Evolutionary conservation across 306 rosid genomes (phyloP).

Genomic region (Vigna angularis): DNA sequence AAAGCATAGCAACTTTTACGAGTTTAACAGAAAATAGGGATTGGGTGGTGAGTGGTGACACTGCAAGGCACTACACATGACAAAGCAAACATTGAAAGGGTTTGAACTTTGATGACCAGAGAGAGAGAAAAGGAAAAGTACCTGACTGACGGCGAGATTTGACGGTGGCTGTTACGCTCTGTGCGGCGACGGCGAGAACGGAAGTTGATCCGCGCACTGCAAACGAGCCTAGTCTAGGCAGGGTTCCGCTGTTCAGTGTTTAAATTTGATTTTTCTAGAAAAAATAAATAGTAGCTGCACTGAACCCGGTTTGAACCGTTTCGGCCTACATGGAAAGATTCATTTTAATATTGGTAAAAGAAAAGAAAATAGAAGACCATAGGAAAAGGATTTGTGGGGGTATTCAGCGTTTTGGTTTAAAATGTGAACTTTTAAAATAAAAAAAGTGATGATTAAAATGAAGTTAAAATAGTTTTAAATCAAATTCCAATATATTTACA

Average conservation of each 20-base stretch:
- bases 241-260: background rate
- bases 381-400: too few relatives aligned
- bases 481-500: too few relatives aligned
- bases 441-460: too few relatives aligned
- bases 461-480: too few relatives aligned
- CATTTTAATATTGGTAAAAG: too few relatives aligned
- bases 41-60: background rate
- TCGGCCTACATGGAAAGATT: too few relatives aligned
- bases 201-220: background rate
- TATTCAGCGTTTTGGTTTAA: too few relatives aligned
- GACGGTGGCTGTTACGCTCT: background rate
- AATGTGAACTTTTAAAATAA: too few relatives aligned
- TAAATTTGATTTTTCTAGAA: too few relatives aligned
- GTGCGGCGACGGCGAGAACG: background rate
- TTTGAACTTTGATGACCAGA: background rate
- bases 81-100: background rate
- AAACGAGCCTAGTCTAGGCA: background rate
- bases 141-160: background rate
- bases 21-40: background rate
- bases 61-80: background rate
- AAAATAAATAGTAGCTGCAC: too few relatives aligned
- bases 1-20: background rate
- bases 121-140: background rate
- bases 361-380: too few relatives aligned
- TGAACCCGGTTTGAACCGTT: too few relatives aligned